phyloP scores from a whole-genome alignment of 331 rosid species.

The Quercus lobata region DNA sequence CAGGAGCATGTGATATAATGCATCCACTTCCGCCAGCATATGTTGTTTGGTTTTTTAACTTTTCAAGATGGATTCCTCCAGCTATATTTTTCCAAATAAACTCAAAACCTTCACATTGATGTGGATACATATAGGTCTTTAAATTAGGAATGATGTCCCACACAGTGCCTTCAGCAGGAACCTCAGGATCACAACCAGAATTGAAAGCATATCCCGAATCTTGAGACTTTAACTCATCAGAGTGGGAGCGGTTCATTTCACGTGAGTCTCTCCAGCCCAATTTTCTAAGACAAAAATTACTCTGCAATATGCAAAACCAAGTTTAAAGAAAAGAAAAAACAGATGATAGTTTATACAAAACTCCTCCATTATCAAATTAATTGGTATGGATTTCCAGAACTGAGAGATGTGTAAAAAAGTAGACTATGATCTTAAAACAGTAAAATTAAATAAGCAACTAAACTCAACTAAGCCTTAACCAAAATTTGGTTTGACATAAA shows the following conservation, averaged over 20 bases:
- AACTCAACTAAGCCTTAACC: too few relatives aligned
- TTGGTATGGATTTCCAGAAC: neutral
- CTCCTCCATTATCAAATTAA: neutral
- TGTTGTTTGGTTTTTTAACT: slow-evolving; percentile 16
- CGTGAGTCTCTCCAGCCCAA: slow-evolving; percentile 21
- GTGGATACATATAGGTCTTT: slow-evolving; percentile 38
- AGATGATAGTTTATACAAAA: neutral
- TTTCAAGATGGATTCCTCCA: slow-evolving; percentile 45
- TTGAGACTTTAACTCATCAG: slow-evolving; percentile 20
- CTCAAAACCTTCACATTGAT: slow-evolving; percentile 68
- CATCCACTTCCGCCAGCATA: slow-evolving; percentile 41
- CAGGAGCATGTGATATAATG: slow-evolving; percentile 78
- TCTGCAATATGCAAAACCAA: slow-evolving; percentile 27
- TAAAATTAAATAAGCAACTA: too few relatives aligned
- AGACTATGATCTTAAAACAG: too few relatives aligned
- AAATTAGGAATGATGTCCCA: slow-evolving; percentile 70
- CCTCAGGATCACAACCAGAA: neutral
- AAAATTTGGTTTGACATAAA: too few relatives aligned
- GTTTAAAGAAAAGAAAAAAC: neutral
- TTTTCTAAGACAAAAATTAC: slow-evolving; percentile 29
- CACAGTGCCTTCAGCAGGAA: slow-evolving; percentile 37
- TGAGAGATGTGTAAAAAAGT: too few relatives aligned
- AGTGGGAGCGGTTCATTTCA: slow-evolving; percentile 3
- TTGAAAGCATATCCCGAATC: slow-evolving; percentile 4
- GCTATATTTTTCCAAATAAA: slow-evolving; percentile 68